Base-by-base conservation (phyloP, 768 basidiomycete genomes). In the Boletus bicolor region DNA sequence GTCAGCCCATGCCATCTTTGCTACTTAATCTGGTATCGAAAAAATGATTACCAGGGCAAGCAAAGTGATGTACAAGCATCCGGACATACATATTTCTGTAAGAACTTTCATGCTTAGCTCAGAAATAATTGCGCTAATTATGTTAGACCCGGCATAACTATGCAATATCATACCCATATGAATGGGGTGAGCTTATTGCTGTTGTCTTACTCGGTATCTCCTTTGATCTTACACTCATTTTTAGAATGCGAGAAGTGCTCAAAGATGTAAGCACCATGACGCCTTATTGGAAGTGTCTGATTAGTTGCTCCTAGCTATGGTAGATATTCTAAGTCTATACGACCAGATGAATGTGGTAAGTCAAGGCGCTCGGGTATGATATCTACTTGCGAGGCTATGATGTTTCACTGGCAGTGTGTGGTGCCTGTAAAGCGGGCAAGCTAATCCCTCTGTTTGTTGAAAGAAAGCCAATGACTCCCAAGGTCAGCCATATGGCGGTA, bases 21-120 rank as follows among this genome's bases (percentile, higher is more conserved):
- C 28, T 32, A 19, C 36, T 46, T 19, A 21, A 51, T 51, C 12
- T 11, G 21, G 5, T 21, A 41, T n/a, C 5, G 19, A 53, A 42
- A 38, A 7, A 28, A 8, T 1, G 14, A 49, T 41, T 53, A n/a
- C 28, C 43, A 58, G 91, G 92, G 87, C 86, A 3, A 65, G 65
- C 7, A 82, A 79, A 61, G 84, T 95, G n/a, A 87, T 85, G 81
- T 64, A 68, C n/a, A 80, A 75, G 55, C 76, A 82, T 49, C 80
- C 84, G 2, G 82, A 91, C 45, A 90, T 94, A 41, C 74, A 81
- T 46, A 83, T 94, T 51, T 84, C 89, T 30, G 86, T 89, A 58
- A 58, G 73, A n/a, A 34, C 14, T 54, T 24, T n/a, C 36, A 10
- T 1, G 51, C 69, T 62, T 7, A 11, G 24, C 28, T 24, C n/a